A percentile compares a stretch with the other conserved stretches of the same genome.
Conservation (phyloP, 495 filamentous ascomycete genomes). For the Lentithecium fluviatile region DNA sequence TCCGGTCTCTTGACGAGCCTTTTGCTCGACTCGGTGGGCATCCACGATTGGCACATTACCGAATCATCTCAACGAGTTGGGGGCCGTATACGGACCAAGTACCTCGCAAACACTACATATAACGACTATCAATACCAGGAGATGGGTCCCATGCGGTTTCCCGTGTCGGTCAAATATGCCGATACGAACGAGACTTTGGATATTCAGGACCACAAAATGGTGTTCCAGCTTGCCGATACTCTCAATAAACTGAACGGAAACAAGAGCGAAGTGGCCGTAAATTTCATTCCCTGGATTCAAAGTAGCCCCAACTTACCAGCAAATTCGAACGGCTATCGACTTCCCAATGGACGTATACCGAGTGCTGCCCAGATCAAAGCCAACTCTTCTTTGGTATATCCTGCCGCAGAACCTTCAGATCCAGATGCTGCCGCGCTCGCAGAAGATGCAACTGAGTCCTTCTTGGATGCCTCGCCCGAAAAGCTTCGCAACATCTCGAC, state of each 20-base stretch:
- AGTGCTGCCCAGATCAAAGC: slow-evolving; percentile 44
- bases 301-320: slow-evolving; percentile 51
- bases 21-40: slow-evolving; percentile 54
- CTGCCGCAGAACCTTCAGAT: slow-evolving; percentile 41
- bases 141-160: slow-evolving; percentile 73
- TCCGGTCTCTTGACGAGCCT: slow-evolving; percentile 59
- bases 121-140: slow-evolving; percentile 72
- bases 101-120: slow-evolving; percentile 57
- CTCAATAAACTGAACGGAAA: slow-evolving; percentile 28
- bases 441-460: slow-evolving; percentile 39
- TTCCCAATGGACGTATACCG: slow-evolving; percentile 50
- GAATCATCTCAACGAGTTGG: slow-evolving; percentile 54
- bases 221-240: slow-evolving; percentile 46
- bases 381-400: slow-evolving; percentile 35
- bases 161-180: slow-evolving; percentile 50
- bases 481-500: slow-evolving; percentile 49
- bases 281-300: slow-evolving; percentile 67
- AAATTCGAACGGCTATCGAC: slow-evolving; percentile 49
- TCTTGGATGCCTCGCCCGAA: slow-evolving; percentile 34
- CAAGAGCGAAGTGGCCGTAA: slow-evolving; percentile 49
- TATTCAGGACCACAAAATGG: slow-evolving; percentile 58
- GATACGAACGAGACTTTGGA: slow-evolving; percentile 56
- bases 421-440: slow-evolving; percentile 45
- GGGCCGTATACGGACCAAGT: slow-evolving; percentile 62
- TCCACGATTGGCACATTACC: slow-evolving; percentile 56